phyloP scores from a whole-genome alignment of 1,139 yeast species.

The Chernovozyma sophiae-reginae region DNA sequence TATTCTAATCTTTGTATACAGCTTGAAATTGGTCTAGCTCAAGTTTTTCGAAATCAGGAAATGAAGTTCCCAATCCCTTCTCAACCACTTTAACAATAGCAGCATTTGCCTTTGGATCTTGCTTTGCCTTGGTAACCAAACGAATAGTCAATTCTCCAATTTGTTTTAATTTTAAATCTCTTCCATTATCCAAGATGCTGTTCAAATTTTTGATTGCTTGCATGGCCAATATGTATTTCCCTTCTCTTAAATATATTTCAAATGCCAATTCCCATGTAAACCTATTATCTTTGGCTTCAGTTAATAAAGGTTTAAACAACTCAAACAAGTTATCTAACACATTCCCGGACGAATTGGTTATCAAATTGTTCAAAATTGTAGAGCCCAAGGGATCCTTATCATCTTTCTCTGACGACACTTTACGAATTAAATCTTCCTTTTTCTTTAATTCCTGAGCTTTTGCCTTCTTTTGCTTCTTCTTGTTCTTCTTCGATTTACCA shows the following conservation, averaged over 20 bases:
- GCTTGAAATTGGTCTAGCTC: conserved; percentile 9
- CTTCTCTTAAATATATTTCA: conserved; percentile 34
- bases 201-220: conserved; percentile 41
- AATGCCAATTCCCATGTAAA: conserved; percentile 37
- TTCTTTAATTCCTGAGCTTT: conserved; percentile 37
- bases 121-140: conserved; percentile 20
- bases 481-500: conserved; percentile 19
- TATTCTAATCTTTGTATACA: conserved; percentile 1
- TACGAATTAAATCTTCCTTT: conserved; percentile 33
- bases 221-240: conserved; percentile 45
- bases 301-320: conserved; percentile 29
- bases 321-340: conserved; percentile 28
- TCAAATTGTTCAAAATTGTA: conserved; percentile 28
- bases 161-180: conserved; percentile 14
- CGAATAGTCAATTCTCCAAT: conserved; percentile 25
- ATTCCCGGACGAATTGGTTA: conserved; percentile 19
- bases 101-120: conserved; percentile 29
- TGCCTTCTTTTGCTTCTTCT: conserved; percentile 29
- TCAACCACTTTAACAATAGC: conserved; percentile 46
- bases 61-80: conserved; percentile 35
- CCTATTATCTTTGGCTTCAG: conserved; percentile 31
- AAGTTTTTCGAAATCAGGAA: conserved; percentile 22
- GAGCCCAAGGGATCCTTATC: conserved; percentile 50
- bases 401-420: conserved; percentile 40
- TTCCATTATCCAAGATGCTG: conserved; percentile 20